Base-by-base conservation (phyloP, 495 filamentous ascomycete genomes). In the Aspergillus affinis region DNA sequence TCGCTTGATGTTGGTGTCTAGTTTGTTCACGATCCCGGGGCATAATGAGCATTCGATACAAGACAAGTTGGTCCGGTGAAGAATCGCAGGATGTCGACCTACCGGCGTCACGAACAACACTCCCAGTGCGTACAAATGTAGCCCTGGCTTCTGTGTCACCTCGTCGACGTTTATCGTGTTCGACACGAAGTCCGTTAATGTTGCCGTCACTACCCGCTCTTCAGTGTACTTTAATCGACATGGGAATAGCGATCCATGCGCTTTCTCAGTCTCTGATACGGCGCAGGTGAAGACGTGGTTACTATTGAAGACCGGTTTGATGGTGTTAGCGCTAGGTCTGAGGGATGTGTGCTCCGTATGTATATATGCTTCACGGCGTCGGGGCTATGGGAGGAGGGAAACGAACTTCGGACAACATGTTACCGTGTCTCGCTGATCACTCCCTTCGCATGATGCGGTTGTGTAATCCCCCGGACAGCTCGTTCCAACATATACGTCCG, bases 351-450 rank as follows among this genome's bases (percentile, higher is more conserved):
- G n/a, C n/a, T n/a, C n/a, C n/a, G n/a, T n/a, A n/a, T n/a, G n/a
- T n/a, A n/a, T n/a, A n/a, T n/a, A n/a, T n/a, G n/a, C n/a, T n/a
- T n/a, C n/a, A n/a, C n/a, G n/a, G n/a, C n/a, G n/a, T n/a, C n/a
- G n/a, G n/a, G n/a, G n/a, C n/a, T n/a, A n/a, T n/a, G n/a, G n/a
- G n/a, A n/a, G n/a, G n/a, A n/a, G n/a, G n/a, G 13, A 48, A n/a
- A 7, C 65, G 21, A 58, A 68, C 65, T 53, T 58, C 44, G 69
- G 69, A 51, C 69, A 72, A 47, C 69, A 72, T 21, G 65, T 69
- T 27, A 69, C 45, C n/a, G 17, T 41, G 1, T 44, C 12, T 21
- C n/a, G 17, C 2, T 19, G 2, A 6, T 17, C 13, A 45, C 23
- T 13, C 8, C 54, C 15, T 2, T 10, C 23, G 21, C 19, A 23